These are phyloP conservation scores for Emmonsiellopsis sp. DNA, from an alignment of 2,329 filamentous ascomycete species.

Conservation along the genomic window DNA sequence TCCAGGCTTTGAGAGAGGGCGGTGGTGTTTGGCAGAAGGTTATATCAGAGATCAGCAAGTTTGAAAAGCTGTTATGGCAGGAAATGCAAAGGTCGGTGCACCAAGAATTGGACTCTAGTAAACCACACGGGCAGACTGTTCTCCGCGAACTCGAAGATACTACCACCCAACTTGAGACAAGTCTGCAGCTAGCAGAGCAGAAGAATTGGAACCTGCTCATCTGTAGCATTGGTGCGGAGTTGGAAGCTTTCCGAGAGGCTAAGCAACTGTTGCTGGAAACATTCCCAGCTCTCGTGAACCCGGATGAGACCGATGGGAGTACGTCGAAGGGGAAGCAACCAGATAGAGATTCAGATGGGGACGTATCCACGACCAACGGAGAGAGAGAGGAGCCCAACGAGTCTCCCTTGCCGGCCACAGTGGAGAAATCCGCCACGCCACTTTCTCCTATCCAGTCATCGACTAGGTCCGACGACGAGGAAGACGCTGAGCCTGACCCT, in stretches of 20 bases:
- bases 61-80: constrained; percentile 41
- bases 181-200: constrained; percentile 43
- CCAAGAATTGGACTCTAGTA: constrained; percentile 5
- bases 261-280: constrained; percentile 26
- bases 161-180: constrained; percentile 39
- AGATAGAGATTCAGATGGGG: background rate
- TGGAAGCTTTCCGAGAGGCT: constrained; percentile 44
- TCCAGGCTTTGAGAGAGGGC: constrained; percentile 50
- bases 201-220: constrained; percentile 53
- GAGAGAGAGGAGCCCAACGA: background rate
- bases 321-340: background rate
- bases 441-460: background rate
- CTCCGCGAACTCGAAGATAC: constrained; percentile 39
- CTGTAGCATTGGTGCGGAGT: constrained; percentile 53
- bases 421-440: background rate
- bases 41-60: constrained; percentile 42
- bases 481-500: constrained; percentile 37
- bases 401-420: background rate
- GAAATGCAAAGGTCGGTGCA: constrained; percentile 28
- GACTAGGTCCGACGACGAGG: constrained; percentile 26
- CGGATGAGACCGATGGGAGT: background rate
- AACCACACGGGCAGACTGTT: constrained; percentile 18
- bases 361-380: background rate
- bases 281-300: constrained; percentile 18
- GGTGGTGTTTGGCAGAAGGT: constrained; percentile 50